These are phyloP conservation scores for Venturia carpophila DNA, from an alignment of 2,329 filamentous ascomycete species.

Conservation along the genomic window DNA sequence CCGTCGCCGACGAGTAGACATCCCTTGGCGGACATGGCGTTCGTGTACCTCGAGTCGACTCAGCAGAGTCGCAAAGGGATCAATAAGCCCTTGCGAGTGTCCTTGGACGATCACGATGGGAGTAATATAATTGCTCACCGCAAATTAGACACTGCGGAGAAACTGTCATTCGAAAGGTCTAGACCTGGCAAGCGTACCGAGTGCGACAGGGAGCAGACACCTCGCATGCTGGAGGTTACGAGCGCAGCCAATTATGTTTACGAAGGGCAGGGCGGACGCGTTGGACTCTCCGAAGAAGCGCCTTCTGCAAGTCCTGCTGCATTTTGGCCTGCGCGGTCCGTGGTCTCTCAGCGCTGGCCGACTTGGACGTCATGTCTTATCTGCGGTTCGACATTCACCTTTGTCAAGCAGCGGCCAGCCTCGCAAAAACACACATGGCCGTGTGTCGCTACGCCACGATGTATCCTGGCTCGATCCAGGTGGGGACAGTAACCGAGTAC, in stretches of 20 bases:
- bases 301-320: background rate
- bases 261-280: background rate
- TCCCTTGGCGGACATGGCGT: too few species aligned
- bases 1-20: background rate
- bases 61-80: background rate
- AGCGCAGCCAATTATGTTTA: background rate
- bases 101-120: background rate
- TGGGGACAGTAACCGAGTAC: background rate
- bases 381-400: background rate
- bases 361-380: conserved; percentile 1
- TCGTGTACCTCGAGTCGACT: background rate
- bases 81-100: background rate
- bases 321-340: background rate
- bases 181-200: conserved; percentile 1
- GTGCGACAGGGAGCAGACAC: background rate
- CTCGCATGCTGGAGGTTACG: background rate
- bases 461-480: too few species aligned
- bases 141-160: background rate
- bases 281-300: background rate
- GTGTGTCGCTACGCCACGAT: background rate
- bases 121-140: conserved; percentile 6
- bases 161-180: background rate
- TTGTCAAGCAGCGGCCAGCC: background rate
- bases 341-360: background rate
- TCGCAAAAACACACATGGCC: background rate